phyloP scores from a whole-genome alignment of 495 filamentous ascomycete species.

The Hypoxylon trugodes region DNA sequence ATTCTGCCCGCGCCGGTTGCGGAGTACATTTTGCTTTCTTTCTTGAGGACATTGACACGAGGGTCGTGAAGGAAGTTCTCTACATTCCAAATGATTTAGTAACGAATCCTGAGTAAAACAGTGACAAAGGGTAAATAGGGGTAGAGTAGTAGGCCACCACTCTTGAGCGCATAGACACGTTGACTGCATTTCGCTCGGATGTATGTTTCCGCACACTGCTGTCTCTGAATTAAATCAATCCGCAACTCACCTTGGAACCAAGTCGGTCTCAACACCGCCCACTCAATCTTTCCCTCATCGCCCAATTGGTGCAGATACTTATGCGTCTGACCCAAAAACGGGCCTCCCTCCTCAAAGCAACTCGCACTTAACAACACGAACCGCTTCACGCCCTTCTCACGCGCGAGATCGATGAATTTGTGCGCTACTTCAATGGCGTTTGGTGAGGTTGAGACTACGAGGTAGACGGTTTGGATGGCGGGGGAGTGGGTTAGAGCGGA shows the following conservation, averaged over 20 bases:
- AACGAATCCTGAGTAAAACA: too few species aligned
- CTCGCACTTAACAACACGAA: constrained; percentile 57
- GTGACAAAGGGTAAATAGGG: too few species aligned
- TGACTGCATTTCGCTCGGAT: too few species aligned
- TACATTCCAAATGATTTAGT: neutral
- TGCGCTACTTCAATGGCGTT: constrained; percentile 43
- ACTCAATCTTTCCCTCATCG: constrained; percentile 49
- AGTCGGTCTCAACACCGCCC: constrained; percentile 52
- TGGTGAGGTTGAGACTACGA: constrained; percentile 46
- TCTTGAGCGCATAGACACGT: too few species aligned
- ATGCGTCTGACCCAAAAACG: constrained; percentile 49
- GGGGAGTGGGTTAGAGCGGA: constrained; percentile 34
- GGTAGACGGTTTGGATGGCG: constrained; percentile 49
- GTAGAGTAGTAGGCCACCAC: too few species aligned
- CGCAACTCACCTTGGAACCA: constrained; percentile 56
- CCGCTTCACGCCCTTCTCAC: constrained; percentile 46
- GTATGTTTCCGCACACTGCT: too few species aligned
- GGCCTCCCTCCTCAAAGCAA: constrained; percentile 47
- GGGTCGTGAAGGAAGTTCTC: constrained; percentile 48
- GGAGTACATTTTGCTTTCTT: constrained; percentile 56
- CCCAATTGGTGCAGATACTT: constrained; percentile 51
- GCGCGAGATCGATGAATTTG: constrained; percentile 52
- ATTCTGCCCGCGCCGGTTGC: constrained; percentile 55
- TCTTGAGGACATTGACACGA: constrained; percentile 45
- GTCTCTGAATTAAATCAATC: too few species aligned